Evolutionary conservation across 2,329 filamentous ascomycete genomes (phyloP), one percentile per base, ranked within the genome.

Genomic region (Blastomyces emzantsi): DNA sequence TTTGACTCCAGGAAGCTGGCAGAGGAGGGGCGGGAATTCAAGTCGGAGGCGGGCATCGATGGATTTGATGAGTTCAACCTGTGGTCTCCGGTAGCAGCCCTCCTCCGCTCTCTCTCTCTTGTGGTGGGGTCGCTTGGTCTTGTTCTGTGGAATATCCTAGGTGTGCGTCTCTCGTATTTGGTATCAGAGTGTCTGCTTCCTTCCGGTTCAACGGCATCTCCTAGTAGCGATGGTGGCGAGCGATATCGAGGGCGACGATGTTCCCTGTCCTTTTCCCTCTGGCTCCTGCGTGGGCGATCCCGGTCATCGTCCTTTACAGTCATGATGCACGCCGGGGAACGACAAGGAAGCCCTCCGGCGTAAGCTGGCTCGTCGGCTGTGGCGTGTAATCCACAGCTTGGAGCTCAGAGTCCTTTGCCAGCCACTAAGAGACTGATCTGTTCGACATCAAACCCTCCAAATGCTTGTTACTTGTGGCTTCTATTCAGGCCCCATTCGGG

Each of bases 1-100:
- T 77, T 78, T 58, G 77, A 78, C 60, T 78, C 78, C 63, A 77
- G 70, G 67, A 78, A 76, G 25, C 74, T 77, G 64, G 67, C 72
- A 51, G 64, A 62, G 58, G 58, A 43, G 13, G 63, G 60, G 57
- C 54, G 63, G 51, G 62, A 57, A 22, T 56, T 60, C 41, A 43
- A 49, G 3, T 65, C 62, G 25, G 52, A 54, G n/a, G 63, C 63
- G 28, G 66, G 60, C 67, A 68, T 68, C 36, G 67, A 62, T 54
- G 57, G 45, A 60, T 49, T 60, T 33, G 57, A 49, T 49, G 43
- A 9, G 43, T 36, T 47, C 25, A 33, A 9, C 15, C 43, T 60
- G 17, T 19, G 11, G 43, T 60, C 57, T 33, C 57, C 73, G 70
- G 72, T 75, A 71, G 71, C 74, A 71, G 72, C 70, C 39, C 69